Evolutionary conservation across 2,329 filamentous ascomycete genomes (phyloP).

Genomic region (Aspergillus viridinutans): DNA sequence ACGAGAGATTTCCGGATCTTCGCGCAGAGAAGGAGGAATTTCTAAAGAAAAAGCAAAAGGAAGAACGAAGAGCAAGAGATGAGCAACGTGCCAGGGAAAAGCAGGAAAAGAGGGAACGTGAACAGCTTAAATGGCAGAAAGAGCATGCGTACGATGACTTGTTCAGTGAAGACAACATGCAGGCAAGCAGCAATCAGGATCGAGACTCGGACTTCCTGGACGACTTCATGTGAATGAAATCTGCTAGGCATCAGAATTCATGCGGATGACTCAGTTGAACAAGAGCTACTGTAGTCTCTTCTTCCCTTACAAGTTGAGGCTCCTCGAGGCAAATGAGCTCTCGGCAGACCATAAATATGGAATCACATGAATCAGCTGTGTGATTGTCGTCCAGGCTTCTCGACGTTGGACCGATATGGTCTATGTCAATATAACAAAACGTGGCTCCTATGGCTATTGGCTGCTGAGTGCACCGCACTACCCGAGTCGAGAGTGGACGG

Average conservation of each 20-base stretch:
- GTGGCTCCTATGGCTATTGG: not conserved
- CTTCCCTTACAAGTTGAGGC: not conserved
- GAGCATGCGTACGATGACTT: slow-evolving; percentile 97
- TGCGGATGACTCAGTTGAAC: not conserved
- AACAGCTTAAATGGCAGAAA: slow-evolving; percentile 88
- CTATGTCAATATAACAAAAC: not conserved
- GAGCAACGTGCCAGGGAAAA: slow-evolving; percentile 40
- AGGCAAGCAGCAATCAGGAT: slow-evolving; percentile 77
- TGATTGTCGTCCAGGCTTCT: not conserved
- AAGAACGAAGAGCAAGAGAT: slow-evolving; percentile 50
- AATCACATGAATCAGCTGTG: too few relatives aligned
- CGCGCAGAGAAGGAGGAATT: slow-evolving; percentile 75
- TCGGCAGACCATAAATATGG: too few relatives aligned
- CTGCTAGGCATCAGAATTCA: not conserved
- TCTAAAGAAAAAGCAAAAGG: slow-evolving; percentile 65
- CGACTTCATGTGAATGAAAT: slow-evolving; percentile 74
- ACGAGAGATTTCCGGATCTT: slow-evolving; percentile 82
- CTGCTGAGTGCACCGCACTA: not conserved
- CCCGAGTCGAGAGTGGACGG: not conserved
- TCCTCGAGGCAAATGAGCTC: not conserved
- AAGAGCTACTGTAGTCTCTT: not conserved
- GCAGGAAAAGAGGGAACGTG: slow-evolving; percentile 63
- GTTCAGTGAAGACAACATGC: slow-evolving; percentile 77
- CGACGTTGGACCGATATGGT: not conserved
- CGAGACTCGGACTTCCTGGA: slow-evolving; percentile 70